These are phyloP conservation scores for Arthroderma sp. DNA, from an alignment of 2,329 filamentous ascomycete species.

Conservation along the genomic window DNA sequence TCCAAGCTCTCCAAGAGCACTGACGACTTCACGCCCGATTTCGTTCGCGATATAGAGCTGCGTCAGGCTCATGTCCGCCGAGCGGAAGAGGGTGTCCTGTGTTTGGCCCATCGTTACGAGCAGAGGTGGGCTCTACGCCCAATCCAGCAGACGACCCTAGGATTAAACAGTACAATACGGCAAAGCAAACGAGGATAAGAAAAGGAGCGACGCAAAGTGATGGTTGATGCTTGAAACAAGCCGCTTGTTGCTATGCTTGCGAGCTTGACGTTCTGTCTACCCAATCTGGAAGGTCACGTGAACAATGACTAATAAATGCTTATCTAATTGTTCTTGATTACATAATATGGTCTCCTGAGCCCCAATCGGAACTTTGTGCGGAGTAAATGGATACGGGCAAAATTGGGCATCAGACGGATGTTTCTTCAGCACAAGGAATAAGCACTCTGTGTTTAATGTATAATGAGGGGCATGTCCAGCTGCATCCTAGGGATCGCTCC, in stretches of 20 bases:
- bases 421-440: background rate
- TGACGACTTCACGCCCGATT: constrained; percentile 95
- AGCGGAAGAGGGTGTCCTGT: constrained; percentile 96
- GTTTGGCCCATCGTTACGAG: constrained; percentile 42
- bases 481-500: background rate
- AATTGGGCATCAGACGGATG: background rate
- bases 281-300: background rate
- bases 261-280: constrained; percentile 1
- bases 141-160: background rate
- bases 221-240: background rate
- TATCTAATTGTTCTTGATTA: background rate
- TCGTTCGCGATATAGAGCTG: constrained; percentile 99
- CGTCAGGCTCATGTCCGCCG: constrained; percentile 99
- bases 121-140: background rate
- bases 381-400: background rate
- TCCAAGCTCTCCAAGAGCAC: constrained; percentile 87
- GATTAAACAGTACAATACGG: background rate
- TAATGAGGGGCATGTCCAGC: background rate
- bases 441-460: too few species aligned
- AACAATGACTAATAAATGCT: background rate
- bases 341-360: background rate
- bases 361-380: background rate
- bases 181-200: background rate
- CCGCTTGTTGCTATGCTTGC: background rate
- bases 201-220: background rate